These are phyloP conservation scores for Candida silvatica DNA, from an alignment of 805 yeast species.

Conservation along the genomic window DNA sequence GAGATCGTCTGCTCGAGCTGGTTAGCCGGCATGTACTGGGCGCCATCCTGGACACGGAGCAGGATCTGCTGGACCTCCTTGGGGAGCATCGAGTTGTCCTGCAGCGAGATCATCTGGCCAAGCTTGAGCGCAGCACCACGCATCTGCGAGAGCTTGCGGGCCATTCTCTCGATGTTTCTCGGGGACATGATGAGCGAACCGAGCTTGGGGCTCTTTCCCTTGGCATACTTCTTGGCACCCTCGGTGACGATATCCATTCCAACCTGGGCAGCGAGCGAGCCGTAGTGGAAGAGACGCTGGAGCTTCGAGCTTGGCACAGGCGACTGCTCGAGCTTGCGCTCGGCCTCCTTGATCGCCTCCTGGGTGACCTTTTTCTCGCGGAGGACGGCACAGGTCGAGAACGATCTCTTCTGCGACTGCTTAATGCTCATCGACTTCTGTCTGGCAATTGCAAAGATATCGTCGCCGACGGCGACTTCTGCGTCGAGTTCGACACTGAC, in stretches of 20 bases:
- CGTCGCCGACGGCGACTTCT: not conserved
- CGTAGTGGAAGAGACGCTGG: conserved; percentile 89
- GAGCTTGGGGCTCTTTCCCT: conserved; percentile 36
- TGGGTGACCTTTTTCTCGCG: conserved; percentile 1
- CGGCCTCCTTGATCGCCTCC: conserved; percentile 25
- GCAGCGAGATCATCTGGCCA: conserved; percentile 96
- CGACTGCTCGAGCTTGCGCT: conserved; percentile 40
- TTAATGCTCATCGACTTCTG: not conserved
- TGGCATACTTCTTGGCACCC: conserved; percentile 59
- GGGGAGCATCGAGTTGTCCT: conserved; percentile 80
- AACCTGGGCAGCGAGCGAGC: conserved; percentile 84
- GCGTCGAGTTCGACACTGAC: not conserved
- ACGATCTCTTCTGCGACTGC: not conserved
- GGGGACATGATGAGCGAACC: conserved; percentile 65
- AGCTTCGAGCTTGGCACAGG: conserved; percentile 82
- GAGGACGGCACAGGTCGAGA: conserved; percentile 1
- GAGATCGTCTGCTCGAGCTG: conserved; percentile 74
- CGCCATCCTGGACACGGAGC: conserved; percentile 82
- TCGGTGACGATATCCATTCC: conserved; percentile 79
- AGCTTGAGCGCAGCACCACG: conserved; percentile 97
- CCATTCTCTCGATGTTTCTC: conserved; percentile 78
- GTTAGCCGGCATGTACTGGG: conserved; percentile 93
- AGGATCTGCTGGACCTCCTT: conserved; percentile 74
- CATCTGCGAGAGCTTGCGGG: conserved; percentile 84
- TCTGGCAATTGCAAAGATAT: conserved; percentile 1